phyloP scores from a whole-genome alignment of 1,284 basidiomycete species.

The Athelia psychrophila region DNA sequence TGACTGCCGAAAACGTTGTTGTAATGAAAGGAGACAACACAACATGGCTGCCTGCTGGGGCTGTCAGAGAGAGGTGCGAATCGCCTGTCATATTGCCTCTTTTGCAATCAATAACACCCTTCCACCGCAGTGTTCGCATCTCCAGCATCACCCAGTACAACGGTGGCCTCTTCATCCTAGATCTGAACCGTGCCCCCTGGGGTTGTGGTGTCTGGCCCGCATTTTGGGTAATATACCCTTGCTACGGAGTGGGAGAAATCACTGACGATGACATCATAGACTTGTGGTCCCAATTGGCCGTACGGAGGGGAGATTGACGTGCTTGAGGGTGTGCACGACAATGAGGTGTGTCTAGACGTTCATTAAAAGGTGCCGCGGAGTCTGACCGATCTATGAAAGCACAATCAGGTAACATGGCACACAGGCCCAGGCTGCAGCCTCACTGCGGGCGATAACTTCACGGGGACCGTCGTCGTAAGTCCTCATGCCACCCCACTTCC shows the following conservation, averaged over 20 bases:
- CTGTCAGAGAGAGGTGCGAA: constrained; percentile 55
- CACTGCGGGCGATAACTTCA: constrained; percentile 45
- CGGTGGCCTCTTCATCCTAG: constrained; percentile 67
- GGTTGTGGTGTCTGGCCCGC: constrained; percentile 75
- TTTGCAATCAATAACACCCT: neutral
- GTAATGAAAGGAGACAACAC: constrained; percentile 75
- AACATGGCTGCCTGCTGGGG: constrained; percentile 46
- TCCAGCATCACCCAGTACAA: constrained; percentile 55
- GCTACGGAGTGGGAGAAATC: constrained; percentile 9
- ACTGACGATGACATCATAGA: neutral
- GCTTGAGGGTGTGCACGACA: constrained; percentile 76
- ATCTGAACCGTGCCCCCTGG: constrained; percentile 66
- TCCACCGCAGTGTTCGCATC: constrained; percentile 50
- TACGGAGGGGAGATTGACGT: constrained; percentile 80
- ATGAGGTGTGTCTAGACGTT: constrained; percentile 54
- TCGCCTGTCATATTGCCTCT: neutral
- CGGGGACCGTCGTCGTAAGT: constrained; percentile 55
- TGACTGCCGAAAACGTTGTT: constrained; percentile 52
- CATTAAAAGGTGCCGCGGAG: constrained; percentile 50
- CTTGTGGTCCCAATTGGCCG: constrained; percentile 37
- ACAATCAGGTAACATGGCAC: constrained; percentile 79
- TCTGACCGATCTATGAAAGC: constrained; percentile 71
- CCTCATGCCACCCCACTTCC: neutral
- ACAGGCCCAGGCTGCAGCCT: constrained; percentile 50
- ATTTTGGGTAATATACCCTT: constrained; percentile 24